Conservation (phyloP, 192 early-diverging fungal species). For the Coemansia sp. region DNA sequence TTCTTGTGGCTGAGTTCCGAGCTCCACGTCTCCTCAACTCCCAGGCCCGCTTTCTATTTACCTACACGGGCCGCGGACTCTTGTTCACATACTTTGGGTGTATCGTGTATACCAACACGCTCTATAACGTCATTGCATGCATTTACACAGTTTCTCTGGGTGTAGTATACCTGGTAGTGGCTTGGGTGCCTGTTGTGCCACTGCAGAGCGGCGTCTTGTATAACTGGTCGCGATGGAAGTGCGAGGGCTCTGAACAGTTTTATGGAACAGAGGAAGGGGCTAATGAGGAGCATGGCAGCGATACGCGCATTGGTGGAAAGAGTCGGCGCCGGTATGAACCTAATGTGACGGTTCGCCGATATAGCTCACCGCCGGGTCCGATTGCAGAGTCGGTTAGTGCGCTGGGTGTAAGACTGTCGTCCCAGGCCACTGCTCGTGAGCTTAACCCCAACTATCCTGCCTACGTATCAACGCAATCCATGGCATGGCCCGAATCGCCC, state of each 20-base stretch:
- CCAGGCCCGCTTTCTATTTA: slow-evolving; percentile 57
- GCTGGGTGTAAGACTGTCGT: background rate
- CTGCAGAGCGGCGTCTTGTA: slow-evolving; percentile 40
- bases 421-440: slow-evolving; percentile 15
- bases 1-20: slow-evolving; percentile 56
- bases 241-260: slow-evolving; percentile 23
- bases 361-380: background rate
- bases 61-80: slow-evolving; percentile 58
- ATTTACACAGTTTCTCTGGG: slow-evolving; percentile 52
- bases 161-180: slow-evolving; percentile 56
- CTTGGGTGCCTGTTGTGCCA: slow-evolving; percentile 51
- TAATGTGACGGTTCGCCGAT: background rate
- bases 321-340: background rate
- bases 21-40: slow-evolving; percentile 43
- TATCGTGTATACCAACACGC: slow-evolving; percentile 46
- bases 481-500: slow-evolving; percentile 22
- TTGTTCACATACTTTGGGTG: slow-evolving; percentile 62
- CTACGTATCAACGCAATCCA: slow-evolving; percentile 17
- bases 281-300: background rate
- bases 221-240: slow-evolving; percentile 46
- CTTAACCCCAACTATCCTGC: slow-evolving; percentile 9
- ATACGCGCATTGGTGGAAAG: background rate
- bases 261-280: background rate
- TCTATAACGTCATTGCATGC: slow-evolving; percentile 55
- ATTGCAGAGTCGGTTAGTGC: background rate